Conservation (phyloP, 2,329 filamentous ascomycete genomes). For the Teratosphaeria nubilosa region DNA sequence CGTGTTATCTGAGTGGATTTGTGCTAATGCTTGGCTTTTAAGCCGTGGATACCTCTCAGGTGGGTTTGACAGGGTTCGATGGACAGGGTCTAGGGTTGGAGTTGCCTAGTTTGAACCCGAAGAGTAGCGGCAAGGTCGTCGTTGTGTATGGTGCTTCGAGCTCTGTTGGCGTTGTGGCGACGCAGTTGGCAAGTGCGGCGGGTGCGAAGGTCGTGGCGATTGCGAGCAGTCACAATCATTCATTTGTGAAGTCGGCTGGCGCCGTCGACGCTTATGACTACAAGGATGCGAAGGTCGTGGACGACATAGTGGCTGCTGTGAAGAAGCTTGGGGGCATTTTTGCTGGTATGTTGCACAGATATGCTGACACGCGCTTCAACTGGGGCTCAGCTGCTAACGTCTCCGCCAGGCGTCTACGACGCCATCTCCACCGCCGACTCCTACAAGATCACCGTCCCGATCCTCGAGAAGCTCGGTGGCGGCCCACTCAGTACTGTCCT, state of each 20-base stretch:
- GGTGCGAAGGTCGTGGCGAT: conserved; percentile 26
- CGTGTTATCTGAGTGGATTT: not conserved
- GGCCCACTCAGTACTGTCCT: conserved; percentile 13
- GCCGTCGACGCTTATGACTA: conserved; percentile 27
- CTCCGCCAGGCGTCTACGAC: conserved; percentile 30
- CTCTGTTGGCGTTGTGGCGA: conserved; percentile 24
- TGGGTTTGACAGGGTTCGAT: conserved; percentile 27
- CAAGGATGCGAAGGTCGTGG: conserved; percentile 20
- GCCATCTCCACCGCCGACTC: conserved; percentile 17
- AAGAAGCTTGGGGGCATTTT: conserved; percentile 29
- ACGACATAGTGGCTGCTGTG: conserved; percentile 32
- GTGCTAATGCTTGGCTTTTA: not conserved
- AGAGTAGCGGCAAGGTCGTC: conserved; percentile 28
- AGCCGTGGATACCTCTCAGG: conserved; percentile 34
- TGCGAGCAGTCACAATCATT: conserved; percentile 24
- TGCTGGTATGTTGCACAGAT: conserved; percentile 1
- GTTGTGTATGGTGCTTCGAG: conserved; percentile 29
- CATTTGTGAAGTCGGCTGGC: conserved; percentile 21
- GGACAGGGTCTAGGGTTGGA: conserved; percentile 28
- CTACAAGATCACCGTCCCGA: conserved; percentile 13
- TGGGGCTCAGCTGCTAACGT: not conserved
- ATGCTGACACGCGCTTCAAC: not conserved
- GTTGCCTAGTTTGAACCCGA: conserved; percentile 25
- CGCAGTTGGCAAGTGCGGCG: conserved; percentile 28
- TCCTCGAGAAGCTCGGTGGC: conserved; percentile 22